These are phyloP conservation scores for Camelina neglecta DNA, from an alignment of 345 rosid species.

Conservation along the genomic window DNA sequence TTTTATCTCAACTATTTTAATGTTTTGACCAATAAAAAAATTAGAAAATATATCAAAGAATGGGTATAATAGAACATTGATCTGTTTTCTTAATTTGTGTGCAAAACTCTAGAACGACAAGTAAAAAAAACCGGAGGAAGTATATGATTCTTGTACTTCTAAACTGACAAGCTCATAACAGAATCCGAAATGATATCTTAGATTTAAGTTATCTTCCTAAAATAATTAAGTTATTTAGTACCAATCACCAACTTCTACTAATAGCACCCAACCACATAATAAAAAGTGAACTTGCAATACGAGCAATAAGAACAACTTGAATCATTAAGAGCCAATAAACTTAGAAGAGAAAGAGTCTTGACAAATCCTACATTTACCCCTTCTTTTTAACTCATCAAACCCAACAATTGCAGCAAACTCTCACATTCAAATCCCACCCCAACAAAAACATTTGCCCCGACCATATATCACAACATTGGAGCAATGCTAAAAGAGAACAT, in stretches of 20 bases:
- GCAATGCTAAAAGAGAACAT: constrained; percentile 24
- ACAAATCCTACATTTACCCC: constrained; percentile 30
- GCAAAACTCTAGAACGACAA: no score
- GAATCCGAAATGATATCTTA: background rate
- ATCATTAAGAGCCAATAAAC: constrained; percentile 26
- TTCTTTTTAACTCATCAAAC: background rate
- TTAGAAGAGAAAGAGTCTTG: constrained; percentile 18
- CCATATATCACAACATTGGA: constrained; percentile 30
- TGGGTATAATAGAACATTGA: no score
- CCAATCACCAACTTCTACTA: constrained; percentile 1
- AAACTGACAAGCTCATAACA: background rate
- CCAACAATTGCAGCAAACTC: constrained; percentile 29
- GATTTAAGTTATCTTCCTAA: background rate
- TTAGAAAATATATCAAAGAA: no score
- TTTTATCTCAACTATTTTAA: no score
- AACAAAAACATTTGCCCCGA: constrained; percentile 18
- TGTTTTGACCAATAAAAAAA: no score
- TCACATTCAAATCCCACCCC: constrained; percentile 19
- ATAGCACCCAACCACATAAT: constrained; percentile 8
- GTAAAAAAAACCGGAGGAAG: no score
- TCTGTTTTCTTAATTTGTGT: no score
- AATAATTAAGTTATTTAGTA: background rate
- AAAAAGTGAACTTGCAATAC: background rate
- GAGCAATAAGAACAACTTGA: background rate
- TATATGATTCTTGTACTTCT: background rate